Evolutionary conservation across 2,329 filamentous ascomycete genomes (phyloP).

Genomic region (Cryoendolithus antarcticus): DNA sequence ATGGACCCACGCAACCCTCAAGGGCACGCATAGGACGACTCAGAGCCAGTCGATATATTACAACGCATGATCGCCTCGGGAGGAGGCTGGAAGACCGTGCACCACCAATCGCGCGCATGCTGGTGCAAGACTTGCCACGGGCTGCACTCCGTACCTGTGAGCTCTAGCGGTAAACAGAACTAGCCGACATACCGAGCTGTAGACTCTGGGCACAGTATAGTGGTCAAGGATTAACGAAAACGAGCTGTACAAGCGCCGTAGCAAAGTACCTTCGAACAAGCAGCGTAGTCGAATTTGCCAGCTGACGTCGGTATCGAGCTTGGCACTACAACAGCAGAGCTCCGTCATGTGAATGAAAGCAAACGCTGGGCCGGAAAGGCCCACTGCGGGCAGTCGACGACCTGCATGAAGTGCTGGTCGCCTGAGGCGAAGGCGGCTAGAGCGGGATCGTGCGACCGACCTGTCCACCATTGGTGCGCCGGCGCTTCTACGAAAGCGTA

Average conservation of each 20-base stretch:
- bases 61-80: too few relatives aligned
- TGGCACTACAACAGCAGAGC: conserved; percentile 9
- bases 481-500: neutral
- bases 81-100: too few relatives aligned
- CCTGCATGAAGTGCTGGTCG: conserved; percentile 4
- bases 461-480: conserved; percentile 4
- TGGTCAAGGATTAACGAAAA: neutral
- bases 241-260: neutral
- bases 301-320: conserved; percentile 20
- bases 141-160: neutral
- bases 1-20: too few relatives aligned
- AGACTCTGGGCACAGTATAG: neutral
- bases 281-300: neutral
- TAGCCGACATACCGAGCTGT: neutral
- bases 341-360: conserved; percentile 16
- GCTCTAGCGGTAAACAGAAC: neutral
- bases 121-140: neutral
- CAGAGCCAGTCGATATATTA: too few relatives aligned
- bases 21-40: too few relatives aligned
- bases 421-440: conserved; percentile 4
- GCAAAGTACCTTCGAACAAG: neutral
- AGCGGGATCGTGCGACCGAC: neutral
- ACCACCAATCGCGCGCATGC: neutral
- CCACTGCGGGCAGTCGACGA: conserved; percentile 1
- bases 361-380: conserved; percentile 9